phyloP scores from a whole-genome alignment of 345 rosid genomes.

The Ricinus communis region DNA sequence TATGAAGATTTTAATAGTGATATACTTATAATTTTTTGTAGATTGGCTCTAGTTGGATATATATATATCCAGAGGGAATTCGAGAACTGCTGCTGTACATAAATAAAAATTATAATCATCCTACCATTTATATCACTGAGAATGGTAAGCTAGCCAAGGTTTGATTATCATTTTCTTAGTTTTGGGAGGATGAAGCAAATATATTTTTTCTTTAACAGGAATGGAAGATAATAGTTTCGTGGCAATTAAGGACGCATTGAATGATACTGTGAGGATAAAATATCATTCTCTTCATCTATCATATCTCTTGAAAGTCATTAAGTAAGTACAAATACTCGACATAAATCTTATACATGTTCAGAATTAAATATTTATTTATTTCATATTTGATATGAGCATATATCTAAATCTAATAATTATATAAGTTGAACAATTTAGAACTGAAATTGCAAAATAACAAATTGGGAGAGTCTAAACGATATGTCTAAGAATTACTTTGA shows the following conservation, averaged over 20 bases:
- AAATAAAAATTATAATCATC: conserved; percentile 48
- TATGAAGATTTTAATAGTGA: no score
- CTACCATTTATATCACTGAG: conserved; percentile 52
- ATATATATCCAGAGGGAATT: conserved; percentile 55
- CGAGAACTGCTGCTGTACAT: conserved; percentile 39
- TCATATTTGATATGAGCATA: no score
- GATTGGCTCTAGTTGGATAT: conserved; percentile 57
- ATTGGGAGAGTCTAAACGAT: no score
- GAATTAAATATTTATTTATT: no score
- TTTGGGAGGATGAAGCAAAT: background rate
- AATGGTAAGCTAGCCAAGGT: conserved; percentile 38
- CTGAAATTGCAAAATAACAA: no score
- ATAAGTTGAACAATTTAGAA: no score
- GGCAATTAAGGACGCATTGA: conserved; percentile 3
- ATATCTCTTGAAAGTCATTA: conserved; percentile 15
- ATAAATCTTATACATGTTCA: no score
- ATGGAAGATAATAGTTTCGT: conserved; percentile 21
- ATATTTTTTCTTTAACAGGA: conserved; percentile 15
- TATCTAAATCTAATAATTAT: no score
- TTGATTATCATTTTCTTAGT: background rate
- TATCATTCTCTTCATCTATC: conserved; percentile 9
- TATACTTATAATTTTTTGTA: conserved; percentile 20
- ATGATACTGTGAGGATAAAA: conserved; percentile 14
- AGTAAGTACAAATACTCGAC: background rate
- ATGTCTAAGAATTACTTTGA: no score